Conservation (phyloP, 2,329 filamentous ascomycete genomes). For the Colletotrichum camelliae region DNA sequence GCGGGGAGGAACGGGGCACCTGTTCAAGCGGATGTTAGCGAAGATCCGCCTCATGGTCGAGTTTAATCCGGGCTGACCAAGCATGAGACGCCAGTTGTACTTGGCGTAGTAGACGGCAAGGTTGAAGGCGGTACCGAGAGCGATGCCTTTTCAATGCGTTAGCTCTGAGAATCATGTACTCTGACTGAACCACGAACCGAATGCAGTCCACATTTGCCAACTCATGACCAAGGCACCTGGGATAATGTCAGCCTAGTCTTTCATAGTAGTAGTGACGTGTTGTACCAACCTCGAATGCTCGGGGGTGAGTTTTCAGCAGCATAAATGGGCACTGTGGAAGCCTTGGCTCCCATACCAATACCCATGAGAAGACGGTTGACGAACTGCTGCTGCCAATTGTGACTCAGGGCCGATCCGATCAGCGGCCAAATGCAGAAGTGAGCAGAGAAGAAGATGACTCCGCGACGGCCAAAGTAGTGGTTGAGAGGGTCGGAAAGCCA, state of each 20-base stretch:
- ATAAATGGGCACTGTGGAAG: constrained; percentile 73
- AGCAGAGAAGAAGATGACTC: constrained; percentile 71
- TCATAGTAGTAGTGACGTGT: too few relatives aligned
- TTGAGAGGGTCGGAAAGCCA: constrained; percentile 73
- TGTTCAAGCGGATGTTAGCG: neutral
- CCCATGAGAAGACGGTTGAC: constrained; percentile 72
- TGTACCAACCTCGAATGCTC: constrained; percentile 60
- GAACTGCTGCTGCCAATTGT: constrained; percentile 72
- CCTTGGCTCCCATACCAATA: constrained; percentile 72
- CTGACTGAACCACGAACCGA: neutral
- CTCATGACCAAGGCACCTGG: constrained; percentile 34
- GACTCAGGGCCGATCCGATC: constrained; percentile 67
- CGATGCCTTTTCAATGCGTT: constrained; percentile 42
- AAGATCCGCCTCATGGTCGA: neutral
- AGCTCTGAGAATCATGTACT: neutral
- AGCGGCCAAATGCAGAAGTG: constrained; percentile 64
- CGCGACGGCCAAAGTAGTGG: constrained; percentile 68
- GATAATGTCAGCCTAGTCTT: constrained; percentile 5
- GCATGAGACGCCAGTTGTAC: constrained; percentile 44
- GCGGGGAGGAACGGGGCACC: constrained; percentile 38
- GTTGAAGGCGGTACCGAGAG: constrained; percentile 62
- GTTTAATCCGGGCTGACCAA: neutral
- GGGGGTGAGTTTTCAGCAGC: constrained; percentile 76
- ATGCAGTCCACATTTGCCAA: constrained; percentile 64
- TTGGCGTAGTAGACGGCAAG: constrained; percentile 42